These are phyloP conservation scores for Penicillium alfredii DNA, from an alignment of 495 filamentous ascomycete species.

Conservation along the genomic window DNA sequence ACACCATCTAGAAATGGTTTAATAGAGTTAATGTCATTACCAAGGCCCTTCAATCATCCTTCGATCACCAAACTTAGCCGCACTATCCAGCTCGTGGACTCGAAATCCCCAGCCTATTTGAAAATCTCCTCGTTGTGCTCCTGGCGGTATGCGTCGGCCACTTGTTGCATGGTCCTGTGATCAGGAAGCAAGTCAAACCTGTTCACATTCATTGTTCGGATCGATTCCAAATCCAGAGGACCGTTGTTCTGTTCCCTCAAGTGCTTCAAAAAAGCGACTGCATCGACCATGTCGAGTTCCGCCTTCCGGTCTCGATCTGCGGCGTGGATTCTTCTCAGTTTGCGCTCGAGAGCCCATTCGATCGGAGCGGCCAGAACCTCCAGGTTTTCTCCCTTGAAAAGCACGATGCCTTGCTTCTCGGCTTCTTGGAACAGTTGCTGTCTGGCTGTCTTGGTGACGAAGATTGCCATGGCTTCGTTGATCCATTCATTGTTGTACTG, in stretches of 20 bases:
- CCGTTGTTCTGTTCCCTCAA: slow-evolving; percentile 14
- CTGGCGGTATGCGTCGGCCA: slow-evolving; percentile 18
- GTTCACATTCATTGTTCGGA: slow-evolving; percentile 24
- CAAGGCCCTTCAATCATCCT: no score
- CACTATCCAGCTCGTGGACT: no score
- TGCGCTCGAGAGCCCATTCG: slow-evolving; percentile 32
- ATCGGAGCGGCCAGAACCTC: slow-evolving; percentile 23
- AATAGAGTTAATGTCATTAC: no score
- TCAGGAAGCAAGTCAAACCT: slow-evolving; percentile 23
- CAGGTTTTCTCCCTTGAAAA: slow-evolving; percentile 21
- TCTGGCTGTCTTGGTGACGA: slow-evolving; percentile 18
- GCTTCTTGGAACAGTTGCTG: slow-evolving; percentile 18
- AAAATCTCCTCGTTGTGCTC: slow-evolving; percentile 20
- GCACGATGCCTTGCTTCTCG: slow-evolving; percentile 22
- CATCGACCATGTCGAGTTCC: slow-evolving; percentile 22
- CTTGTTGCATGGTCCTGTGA: slow-evolving; percentile 18
- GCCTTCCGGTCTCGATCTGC: slow-evolving; percentile 12
- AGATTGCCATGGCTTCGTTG: slow-evolving; percentile 27
- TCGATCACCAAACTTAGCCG: no score
- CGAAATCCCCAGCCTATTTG: no score
- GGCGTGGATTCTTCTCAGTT: slow-evolving; percentile 25
- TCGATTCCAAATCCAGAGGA: slow-evolving; percentile 19
- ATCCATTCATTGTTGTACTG: slow-evolving; percentile 21
- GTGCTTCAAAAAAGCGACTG: slow-evolving; percentile 22
- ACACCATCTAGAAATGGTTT: slow-evolving; percentile 25